These are phyloP conservation scores for Ceratobasidium sp. DNA, from an alignment of 1,284 basidiomycete genomes.

Conservation along the genomic window DNA sequence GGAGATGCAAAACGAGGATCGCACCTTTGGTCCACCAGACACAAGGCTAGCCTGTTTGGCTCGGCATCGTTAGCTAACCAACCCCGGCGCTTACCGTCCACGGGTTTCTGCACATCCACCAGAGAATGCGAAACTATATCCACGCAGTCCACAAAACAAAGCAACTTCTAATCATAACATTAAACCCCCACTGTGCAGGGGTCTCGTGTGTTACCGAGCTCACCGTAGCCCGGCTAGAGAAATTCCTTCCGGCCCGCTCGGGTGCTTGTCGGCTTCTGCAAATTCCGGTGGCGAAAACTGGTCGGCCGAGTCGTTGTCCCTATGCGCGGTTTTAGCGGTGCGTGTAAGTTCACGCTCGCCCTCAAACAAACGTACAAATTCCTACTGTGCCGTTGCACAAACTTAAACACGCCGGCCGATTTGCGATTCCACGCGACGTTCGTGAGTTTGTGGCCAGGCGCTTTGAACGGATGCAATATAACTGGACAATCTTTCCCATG, in stretches of 20 bases:
- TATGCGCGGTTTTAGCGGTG: not conserved
- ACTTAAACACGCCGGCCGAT: slow-evolving; percentile 40
- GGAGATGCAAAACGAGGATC: no score
- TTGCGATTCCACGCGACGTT: slow-evolving; percentile 43
- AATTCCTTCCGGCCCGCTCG: not conserved
- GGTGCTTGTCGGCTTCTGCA: slow-evolving; percentile 16
- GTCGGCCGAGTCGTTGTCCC: slow-evolving; percentile 36
- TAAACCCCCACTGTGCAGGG: no score
- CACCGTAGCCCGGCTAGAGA: not conserved
- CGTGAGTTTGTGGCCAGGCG: slow-evolving; percentile 32
- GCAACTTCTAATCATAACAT: no score
- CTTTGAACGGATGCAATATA: slow-evolving; percentile 25
- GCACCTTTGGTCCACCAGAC: no score
- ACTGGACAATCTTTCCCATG: slow-evolving; percentile 1
- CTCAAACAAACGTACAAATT: slow-evolving; percentile 28
- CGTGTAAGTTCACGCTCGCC: not conserved
- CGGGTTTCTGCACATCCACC: no score
- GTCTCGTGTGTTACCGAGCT: no score
- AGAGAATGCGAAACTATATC: no score
- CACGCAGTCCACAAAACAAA: no score
- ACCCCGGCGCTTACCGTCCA: no score
- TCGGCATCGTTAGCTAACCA: no score
- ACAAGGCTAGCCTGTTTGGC: no score
- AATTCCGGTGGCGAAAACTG: slow-evolving; percentile 17
- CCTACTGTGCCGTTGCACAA: slow-evolving; percentile 37